phyloP scores from a whole-genome alignment of 306 rosid species.

The Vigna hirtella region DNA sequence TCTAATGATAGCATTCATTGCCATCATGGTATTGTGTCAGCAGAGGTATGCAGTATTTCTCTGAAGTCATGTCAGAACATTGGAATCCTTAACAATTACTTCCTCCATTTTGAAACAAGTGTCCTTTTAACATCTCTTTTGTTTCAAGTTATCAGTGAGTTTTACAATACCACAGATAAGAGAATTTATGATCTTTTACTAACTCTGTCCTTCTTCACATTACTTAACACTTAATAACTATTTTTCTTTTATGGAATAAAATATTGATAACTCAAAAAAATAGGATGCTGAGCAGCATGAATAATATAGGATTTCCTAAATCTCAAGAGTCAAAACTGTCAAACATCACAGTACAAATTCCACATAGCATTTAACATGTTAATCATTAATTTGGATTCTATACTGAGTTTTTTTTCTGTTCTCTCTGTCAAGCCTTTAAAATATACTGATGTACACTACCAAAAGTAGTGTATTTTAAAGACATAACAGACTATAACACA shows the following conservation, averaged over 20 bases:
- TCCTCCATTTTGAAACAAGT: conserved; percentile 1
- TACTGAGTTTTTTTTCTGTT: too few relatives aligned
- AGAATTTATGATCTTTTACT: not conserved
- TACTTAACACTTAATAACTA: not conserved
- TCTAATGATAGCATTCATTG: conserved; percentile 82
- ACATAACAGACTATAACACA: too few relatives aligned
- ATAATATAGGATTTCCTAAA: not conserved
- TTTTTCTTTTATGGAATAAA: not conserved
- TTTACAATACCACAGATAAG: not conserved
- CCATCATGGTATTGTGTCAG: conserved; percentile 91
- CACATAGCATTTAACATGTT: not conserved
- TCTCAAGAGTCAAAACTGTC: not conserved
- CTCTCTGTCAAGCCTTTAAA: too few relatives aligned
- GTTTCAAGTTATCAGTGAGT: not conserved
- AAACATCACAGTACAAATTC: conserved; percentile 4
- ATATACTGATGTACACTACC: too few relatives aligned
- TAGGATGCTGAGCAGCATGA: not conserved
- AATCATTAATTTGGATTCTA: too few relatives aligned
- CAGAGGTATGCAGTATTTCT: conserved; percentile 73
- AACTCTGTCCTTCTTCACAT: not conserved
- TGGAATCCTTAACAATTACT: conserved; percentile 5
- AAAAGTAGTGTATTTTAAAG: too few relatives aligned
- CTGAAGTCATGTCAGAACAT: not conserved
- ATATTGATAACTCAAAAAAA: not conserved
- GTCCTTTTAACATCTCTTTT: not conserved